A percentile compares a stretch with the other conserved stretches of the same genome.
phyloP scores from a whole-genome alignment of 2,329 filamentous ascomycete species.

The Cercospora beticola region DNA sequence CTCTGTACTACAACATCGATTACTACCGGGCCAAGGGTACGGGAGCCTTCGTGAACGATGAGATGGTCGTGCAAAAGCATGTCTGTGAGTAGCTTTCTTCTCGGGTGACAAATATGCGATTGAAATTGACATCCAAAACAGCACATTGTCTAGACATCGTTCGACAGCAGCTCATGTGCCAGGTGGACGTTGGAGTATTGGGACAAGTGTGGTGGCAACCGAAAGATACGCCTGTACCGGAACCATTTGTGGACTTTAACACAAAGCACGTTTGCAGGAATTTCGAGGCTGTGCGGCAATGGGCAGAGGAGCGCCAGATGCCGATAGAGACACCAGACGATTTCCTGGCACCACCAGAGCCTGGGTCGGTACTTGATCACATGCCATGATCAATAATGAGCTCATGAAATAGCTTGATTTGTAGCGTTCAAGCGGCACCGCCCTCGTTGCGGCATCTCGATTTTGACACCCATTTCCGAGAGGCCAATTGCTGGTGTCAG shows the following conservation, averaged over 20 bases:
- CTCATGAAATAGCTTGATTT: background rate
- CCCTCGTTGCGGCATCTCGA: background rate
- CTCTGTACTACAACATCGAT: slow-evolving; percentile 60
- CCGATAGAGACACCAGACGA: slow-evolving; percentile 40
- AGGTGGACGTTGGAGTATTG: slow-evolving; percentile 59
- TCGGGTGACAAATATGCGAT: background rate
- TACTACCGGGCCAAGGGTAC: slow-evolving; percentile 55
- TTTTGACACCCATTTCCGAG: background rate
- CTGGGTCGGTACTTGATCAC: slow-evolving; percentile 18
- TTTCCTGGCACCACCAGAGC: slow-evolving; percentile 19
- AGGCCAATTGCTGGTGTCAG: background rate
- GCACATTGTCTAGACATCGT: slow-evolving; percentile 63
- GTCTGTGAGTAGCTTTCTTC: slow-evolving; percentile 50
- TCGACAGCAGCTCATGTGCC: slow-evolving; percentile 66
- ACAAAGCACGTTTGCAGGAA: slow-evolving; percentile 61
- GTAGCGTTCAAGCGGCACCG: background rate
- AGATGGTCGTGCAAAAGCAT: slow-evolving; percentile 56
- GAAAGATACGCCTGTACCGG: slow-evolving; percentile 37
- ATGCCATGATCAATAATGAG: slow-evolving; percentile 13
- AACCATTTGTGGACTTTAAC: slow-evolving; percentile 62
- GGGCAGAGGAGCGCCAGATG: slow-evolving; percentile 56
- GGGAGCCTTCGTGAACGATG: slow-evolving; percentile 58
- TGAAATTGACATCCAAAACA: slow-evolving; percentile 26
- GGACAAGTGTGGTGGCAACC: slow-evolving; percentile 62
- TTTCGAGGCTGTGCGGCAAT: slow-evolving; percentile 54